phyloP scores from a whole-genome alignment of 2,329 filamentous ascomycete species.

The Gremmenia infestans region DNA sequence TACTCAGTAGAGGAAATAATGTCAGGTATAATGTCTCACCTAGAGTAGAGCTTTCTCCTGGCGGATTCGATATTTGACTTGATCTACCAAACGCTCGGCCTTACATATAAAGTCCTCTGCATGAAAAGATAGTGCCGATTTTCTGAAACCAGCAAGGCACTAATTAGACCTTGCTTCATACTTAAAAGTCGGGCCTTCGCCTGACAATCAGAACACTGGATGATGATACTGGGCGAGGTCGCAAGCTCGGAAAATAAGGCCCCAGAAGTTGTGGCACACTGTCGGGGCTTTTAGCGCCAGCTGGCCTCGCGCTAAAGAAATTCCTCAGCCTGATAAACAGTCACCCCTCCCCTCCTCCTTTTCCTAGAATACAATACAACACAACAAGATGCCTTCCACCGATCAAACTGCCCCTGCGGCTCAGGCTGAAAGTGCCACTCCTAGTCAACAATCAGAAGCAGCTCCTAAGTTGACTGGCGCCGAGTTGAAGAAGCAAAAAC shows the following conservation, averaged over 20 bases:
- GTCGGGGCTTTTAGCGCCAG: background rate
- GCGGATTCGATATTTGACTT: no score
- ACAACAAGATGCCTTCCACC: conserved; percentile 16
- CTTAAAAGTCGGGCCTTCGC: no score
- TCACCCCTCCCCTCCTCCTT: background rate
- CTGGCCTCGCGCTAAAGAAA: conserved; percentile 2
- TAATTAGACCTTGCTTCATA: no score
- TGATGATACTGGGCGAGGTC: no score
- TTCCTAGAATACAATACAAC: background rate
- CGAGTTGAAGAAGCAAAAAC: conserved; percentile 73
- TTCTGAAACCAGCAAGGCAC: no score
- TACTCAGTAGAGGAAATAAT: no score
- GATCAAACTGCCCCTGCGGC: conserved; percentile 13
- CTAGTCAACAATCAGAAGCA: conserved; percentile 21
- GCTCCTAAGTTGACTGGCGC: conserved; percentile 54
- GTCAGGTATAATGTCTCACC: no score
- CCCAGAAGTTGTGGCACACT: background rate
- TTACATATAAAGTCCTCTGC: no score
- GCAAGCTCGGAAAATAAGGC: background rate
- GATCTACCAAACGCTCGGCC: no score
- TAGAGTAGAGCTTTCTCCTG: no score
- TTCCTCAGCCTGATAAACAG: conserved; percentile 7
- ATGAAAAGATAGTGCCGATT: no score
- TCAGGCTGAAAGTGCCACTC: conserved; percentile 2
- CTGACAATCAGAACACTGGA: no score